Evolutionary conservation across 371 early-diverging fungal genomes (phyloP).

Genomic region (Blastocladiella emersonii): DNA sequence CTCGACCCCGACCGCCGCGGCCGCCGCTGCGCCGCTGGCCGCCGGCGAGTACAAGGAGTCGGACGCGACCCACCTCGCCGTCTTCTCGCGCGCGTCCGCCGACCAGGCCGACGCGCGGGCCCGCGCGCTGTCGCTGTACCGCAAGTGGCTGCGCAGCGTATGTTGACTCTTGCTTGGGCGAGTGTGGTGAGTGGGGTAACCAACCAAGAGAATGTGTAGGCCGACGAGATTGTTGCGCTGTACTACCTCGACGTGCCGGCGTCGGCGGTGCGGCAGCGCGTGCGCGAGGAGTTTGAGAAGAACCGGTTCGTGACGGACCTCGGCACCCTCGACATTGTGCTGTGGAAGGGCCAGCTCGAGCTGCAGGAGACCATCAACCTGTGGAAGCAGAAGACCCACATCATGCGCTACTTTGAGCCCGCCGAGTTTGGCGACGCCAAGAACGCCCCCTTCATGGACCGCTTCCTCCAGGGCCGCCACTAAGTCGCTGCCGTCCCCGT

Average conservation of each 20-base stretch:
- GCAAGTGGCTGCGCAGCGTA: background rate
- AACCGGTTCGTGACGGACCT: constrained; percentile 69
- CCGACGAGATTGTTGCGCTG: constrained; percentile 60
- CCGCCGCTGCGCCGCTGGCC: background rate
- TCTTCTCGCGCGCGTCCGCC: background rate
- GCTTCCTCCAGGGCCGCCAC: constrained; percentile 56
- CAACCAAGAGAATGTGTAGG: constrained; percentile 21
- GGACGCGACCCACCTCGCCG: background rate
- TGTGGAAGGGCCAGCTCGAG: constrained; percentile 77
- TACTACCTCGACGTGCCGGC: constrained; percentile 68
- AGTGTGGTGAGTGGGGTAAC: too few species aligned
- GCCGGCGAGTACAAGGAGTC: background rate
- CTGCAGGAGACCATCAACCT: constrained; percentile 84
- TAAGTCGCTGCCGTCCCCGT: too few species aligned
- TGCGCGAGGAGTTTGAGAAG: constrained; percentile 84
- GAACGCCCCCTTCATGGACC: constrained; percentile 61
- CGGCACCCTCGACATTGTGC: constrained; percentile 62
- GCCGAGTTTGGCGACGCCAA: constrained; percentile 53
- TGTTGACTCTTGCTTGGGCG: too few species aligned
- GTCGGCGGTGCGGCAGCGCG: constrained; percentile 59
- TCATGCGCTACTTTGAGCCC: constrained; percentile 76
- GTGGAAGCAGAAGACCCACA: constrained; percentile 88
- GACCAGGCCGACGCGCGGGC: background rate
- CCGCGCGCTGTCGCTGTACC: background rate
- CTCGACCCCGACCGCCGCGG: background rate